phyloP scores from a whole-genome alignment of 1,284 basidiomycete species.

The Tilletia indica region DNA sequence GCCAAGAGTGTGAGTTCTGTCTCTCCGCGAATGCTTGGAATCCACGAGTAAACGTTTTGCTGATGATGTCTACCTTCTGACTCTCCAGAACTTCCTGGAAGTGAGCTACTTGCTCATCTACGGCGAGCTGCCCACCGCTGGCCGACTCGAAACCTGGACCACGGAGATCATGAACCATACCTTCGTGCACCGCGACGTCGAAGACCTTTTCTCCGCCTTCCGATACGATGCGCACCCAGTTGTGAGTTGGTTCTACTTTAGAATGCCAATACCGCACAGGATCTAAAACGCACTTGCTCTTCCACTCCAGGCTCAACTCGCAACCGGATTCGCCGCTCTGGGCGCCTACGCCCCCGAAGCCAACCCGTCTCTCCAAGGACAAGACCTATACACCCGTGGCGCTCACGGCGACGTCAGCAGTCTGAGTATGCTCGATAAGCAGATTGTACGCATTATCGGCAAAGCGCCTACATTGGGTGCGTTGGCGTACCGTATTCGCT shows the following conservation, averaged over 20 bases:
- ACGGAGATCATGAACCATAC: slow-evolving; percentile 75
- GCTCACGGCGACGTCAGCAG: slow-evolving; percentile 63
- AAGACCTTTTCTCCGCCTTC: slow-evolving; percentile 67
- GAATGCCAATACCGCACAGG: too few relatives aligned
- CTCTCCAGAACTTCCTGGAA: slow-evolving; percentile 69
- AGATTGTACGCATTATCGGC: slow-evolving; percentile 79
- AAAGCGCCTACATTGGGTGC: slow-evolving; percentile 83
- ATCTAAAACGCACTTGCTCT: too few relatives aligned
- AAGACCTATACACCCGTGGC: slow-evolving; percentile 67
- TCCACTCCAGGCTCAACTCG: slow-evolving; percentile 57
- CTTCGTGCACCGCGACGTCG: slow-evolving; percentile 73
- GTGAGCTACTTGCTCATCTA: slow-evolving; percentile 70
- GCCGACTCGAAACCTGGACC: slow-evolving; percentile 67
- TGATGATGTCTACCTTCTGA: slow-evolving; percentile 56
- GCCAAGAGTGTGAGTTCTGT: slow-evolving; percentile 37
- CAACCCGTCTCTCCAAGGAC: slow-evolving; percentile 63
- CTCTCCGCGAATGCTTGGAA: too few relatives aligned
- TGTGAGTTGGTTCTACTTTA: slow-evolving; percentile 62
- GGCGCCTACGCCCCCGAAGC: slow-evolving; percentile 70
- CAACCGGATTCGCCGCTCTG: slow-evolving; percentile 76
- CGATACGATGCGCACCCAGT: slow-evolving; percentile 85
- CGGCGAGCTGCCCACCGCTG: slow-evolving; percentile 70
- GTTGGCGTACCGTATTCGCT: slow-evolving; percentile 82
- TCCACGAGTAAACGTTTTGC: too few relatives aligned
- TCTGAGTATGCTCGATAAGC: slow-evolving; percentile 76